A percentile compares a stretch with the other conserved stretches of the same genome.
Evolutionary conservation across 2,329 filamentous ascomycete species (phyloP).

Genomic region (Trichoderma sp.): DNA sequence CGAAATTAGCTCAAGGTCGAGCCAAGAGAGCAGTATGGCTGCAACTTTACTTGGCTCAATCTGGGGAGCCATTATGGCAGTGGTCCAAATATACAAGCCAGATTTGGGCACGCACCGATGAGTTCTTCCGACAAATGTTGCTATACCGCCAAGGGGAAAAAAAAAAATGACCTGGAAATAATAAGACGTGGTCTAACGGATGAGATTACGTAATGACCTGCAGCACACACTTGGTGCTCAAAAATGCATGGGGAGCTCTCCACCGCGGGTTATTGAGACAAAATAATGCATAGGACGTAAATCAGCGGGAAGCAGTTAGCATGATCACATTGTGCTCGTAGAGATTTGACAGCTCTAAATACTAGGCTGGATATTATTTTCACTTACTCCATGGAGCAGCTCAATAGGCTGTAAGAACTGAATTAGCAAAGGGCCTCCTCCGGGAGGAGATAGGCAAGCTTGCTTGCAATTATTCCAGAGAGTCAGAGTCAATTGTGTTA

Average conservation of each 20-base stretch:
- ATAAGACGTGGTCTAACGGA: neutral
- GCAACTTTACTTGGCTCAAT: conserved; percentile 28
- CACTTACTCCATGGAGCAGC: too few species aligned
- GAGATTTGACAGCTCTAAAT: too few species aligned
- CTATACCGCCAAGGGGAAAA: neutral
- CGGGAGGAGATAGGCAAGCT: neutral
- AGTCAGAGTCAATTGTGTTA: too few species aligned
- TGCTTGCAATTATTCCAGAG: neutral
- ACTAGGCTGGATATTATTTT: too few species aligned
- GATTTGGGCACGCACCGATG: neutral
- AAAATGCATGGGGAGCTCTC: neutral
- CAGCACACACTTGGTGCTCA: neutral
- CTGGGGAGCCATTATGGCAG: neutral
- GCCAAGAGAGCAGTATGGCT: conserved; percentile 38
- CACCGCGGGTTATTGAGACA: neutral
- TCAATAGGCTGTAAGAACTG: too few species aligned
- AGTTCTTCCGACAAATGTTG: neutral
- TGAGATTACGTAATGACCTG: neutral
- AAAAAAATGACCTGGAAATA: neutral
- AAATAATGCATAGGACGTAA: neutral
- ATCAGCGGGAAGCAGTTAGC: too few species aligned
- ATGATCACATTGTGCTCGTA: too few species aligned
- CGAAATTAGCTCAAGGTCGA: conserved; percentile 40
- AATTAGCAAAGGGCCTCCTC: too few species aligned
- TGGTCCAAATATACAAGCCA: neutral